Evolutionary conservation across 2,329 filamentous ascomycete species (phyloP), one percentile per base, ranked within the genome.

Genomic region (Cladophialophora psammophila): DNA sequence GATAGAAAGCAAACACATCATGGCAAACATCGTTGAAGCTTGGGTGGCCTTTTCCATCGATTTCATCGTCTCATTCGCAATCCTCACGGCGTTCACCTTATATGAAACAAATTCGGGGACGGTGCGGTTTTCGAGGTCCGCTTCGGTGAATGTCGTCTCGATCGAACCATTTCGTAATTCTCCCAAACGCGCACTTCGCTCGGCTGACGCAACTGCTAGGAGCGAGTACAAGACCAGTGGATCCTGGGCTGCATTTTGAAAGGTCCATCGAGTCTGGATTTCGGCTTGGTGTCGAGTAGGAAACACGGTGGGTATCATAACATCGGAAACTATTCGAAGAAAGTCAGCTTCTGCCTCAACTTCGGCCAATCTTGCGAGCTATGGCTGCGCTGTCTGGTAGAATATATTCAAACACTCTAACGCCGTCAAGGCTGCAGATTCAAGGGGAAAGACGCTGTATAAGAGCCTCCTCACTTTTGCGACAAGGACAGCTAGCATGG

Each of bases 1-100:
- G 10, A 67, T 67, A 15, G 65, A 64, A 42, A 67, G 42, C 38
- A 67, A 42, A 50, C 65, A 67, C 65, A 67, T 67, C 60, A 67
- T 63, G 4, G 65, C 65, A 40, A 67, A 67, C 15, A 67, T 67
- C 9, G 65, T 67, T 9, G 65, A 67, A 20, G 61, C 65, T 38
- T 67, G 62, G 15, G 57, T 56, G 13, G 65, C 65, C 38, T 55
- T 64, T n/a, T 67, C 65, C 60, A 67, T 67, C 1, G 65, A 67
- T 40, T 60, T 64, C 65, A 67, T 63, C 1, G 48, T 64, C 34
- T 67, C 65, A 35, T 67, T 67, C n/a, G 65, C 65, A 34, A 60
- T 18, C 26, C 55, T 64, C 15, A 67, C 61, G 1, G 65, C 65
- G n/a, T 67, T 67, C 45, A 67, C 40, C 60, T 64, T 67, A 48